phyloP scores from a whole-genome alignment of 371 early-diverging fungal species.

The Rhizopus delemar region DNA sequence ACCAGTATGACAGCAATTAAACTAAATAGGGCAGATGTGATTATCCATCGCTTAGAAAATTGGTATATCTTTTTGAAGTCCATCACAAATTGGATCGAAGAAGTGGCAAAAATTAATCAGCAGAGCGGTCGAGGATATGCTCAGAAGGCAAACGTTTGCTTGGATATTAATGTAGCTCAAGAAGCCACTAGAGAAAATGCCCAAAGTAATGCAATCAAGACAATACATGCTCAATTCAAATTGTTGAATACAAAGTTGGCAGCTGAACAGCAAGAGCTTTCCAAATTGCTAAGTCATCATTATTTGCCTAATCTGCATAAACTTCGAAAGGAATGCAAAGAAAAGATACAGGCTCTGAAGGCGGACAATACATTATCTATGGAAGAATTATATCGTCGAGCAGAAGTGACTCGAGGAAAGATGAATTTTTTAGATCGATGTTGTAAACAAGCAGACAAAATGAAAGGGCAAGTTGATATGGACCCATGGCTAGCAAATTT shows the following conservation, averaged over 20 bases:
- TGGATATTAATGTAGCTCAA: conserved; percentile 10
- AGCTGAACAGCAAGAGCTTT: conserved; percentile 35
- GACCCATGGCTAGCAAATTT: conserved; percentile 49
- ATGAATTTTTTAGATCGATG: conserved; percentile 33
- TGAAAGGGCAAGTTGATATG: conserved; percentile 25
- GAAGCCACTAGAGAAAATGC: not conserved
- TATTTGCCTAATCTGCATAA: conserved; percentile 27
- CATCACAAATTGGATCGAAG: conserved; percentile 35
- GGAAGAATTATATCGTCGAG: conserved; percentile 41
- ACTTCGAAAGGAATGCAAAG: conserved; percentile 35
- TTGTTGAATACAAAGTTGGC: conserved; percentile 30
- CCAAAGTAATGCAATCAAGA: conserved; percentile 7
- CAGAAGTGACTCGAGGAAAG: conserved; percentile 40
- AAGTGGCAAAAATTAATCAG: conserved; percentile 30
- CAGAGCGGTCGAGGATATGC: conserved; percentile 33
- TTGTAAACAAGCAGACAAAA: conserved; percentile 33
- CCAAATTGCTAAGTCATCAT: conserved; percentile 23
- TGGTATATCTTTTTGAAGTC: conserved; percentile 37
- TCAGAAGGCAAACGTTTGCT: conserved; percentile 27
- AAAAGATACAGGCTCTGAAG: conserved; percentile 35
- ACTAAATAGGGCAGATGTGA: conserved; percentile 37
- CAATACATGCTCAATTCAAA: conserved; percentile 32
- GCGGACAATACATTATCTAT: conserved; percentile 25
- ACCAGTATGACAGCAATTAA: not conserved
- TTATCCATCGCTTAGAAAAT: conserved; percentile 32